phyloP scores from a whole-genome alignment of 192 early-diverging fungal genomes.

The Lunasporangiospora selenospora region DNA sequence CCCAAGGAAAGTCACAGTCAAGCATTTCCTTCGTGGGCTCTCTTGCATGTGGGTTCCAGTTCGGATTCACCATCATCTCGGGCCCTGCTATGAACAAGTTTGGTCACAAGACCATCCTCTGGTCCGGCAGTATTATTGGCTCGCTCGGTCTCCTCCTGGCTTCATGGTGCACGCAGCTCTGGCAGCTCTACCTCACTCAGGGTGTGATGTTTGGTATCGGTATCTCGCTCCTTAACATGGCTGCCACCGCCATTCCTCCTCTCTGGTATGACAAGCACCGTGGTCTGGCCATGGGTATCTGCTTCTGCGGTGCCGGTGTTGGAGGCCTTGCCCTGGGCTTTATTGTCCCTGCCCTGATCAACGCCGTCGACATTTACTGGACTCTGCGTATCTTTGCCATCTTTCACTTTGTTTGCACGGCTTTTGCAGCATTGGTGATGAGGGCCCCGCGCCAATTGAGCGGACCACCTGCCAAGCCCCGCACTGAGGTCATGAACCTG shows the following conservation, averaged over 20 bases:
- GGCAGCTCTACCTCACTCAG: slow-evolving; percentile 38
- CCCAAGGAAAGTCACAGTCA: slow-evolving; percentile 13
- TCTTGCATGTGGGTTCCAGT: slow-evolving; percentile 34
- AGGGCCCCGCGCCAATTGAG: slow-evolving; percentile 21
- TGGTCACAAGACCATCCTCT: slow-evolving; percentile 32
- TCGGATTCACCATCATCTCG: slow-evolving; percentile 36
- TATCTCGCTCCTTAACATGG: slow-evolving; percentile 44
- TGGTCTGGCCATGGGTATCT: slow-evolving; percentile 48
- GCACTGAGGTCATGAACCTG: slow-evolving; percentile 19
- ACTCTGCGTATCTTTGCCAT: slow-evolving; percentile 30
- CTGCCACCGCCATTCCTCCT: slow-evolving; percentile 39
- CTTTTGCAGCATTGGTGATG: slow-evolving; percentile 40
- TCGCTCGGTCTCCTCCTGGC: slow-evolving; percentile 30
- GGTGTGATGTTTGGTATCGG: slow-evolving; percentile 54
- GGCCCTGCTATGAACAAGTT: slow-evolving; percentile 39
- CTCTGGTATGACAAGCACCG: slow-evolving; percentile 48
- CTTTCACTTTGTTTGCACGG: slow-evolving; percentile 37
- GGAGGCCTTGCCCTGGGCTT: slow-evolving; percentile 36
- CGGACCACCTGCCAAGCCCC: slow-evolving; percentile 6
- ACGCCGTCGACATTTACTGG: slow-evolving; percentile 33
- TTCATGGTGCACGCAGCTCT: slow-evolving; percentile 38
- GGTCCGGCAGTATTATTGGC: slow-evolving; percentile 23
- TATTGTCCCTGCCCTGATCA: slow-evolving; percentile 32
- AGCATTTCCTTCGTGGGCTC: slow-evolving; percentile 34
- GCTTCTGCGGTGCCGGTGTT: slow-evolving; percentile 47